These are phyloP conservation scores for Rhodotorula glutinis DNA, from an alignment of 1,284 basidiomycete species.

Conservation along the genomic window DNA sequence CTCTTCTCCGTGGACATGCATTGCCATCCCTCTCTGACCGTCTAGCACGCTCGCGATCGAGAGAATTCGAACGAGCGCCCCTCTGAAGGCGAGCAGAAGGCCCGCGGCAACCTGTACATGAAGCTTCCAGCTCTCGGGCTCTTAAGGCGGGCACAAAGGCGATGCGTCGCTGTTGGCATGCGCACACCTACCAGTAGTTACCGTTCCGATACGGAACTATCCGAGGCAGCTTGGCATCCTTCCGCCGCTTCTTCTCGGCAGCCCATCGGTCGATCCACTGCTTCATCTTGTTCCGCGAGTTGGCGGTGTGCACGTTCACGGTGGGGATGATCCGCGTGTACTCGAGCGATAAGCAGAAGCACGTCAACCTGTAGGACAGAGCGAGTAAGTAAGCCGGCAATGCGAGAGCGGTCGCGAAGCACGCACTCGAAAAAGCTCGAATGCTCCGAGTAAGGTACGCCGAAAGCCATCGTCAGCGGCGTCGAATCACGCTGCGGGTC, in stretches of 20 bases:
- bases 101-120: too few relatives aligned
- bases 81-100: too few relatives aligned
- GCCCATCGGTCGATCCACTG: constrained; percentile 85
- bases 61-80: too few relatives aligned
- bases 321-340: constrained; percentile 89
- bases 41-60: too few relatives aligned
- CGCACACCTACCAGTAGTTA: constrained; percentile 28
- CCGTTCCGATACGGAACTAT: constrained; percentile 22
- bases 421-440: constrained; percentile 83
- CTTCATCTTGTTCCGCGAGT: constrained; percentile 65
- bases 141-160: too few relatives aligned
- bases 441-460: constrained; percentile 94
- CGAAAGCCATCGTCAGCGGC: constrained; percentile 39
- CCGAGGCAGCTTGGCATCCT: constrained; percentile 51
- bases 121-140: too few relatives aligned
- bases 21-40: too few relatives aligned
- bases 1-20: not conserved
- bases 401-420: not conserved
- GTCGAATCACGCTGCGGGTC: constrained; percentile 44
- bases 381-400: not conserved
- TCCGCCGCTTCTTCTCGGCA: constrained; percentile 65
- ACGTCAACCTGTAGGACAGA: constrained; percentile 55
- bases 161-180: too few relatives aligned
- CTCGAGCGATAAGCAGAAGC: constrained; percentile 69
- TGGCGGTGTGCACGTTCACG: constrained; percentile 83